Base-by-base conservation (phyloP, 306 rosid species). In the Argentina anserina region DNA sequence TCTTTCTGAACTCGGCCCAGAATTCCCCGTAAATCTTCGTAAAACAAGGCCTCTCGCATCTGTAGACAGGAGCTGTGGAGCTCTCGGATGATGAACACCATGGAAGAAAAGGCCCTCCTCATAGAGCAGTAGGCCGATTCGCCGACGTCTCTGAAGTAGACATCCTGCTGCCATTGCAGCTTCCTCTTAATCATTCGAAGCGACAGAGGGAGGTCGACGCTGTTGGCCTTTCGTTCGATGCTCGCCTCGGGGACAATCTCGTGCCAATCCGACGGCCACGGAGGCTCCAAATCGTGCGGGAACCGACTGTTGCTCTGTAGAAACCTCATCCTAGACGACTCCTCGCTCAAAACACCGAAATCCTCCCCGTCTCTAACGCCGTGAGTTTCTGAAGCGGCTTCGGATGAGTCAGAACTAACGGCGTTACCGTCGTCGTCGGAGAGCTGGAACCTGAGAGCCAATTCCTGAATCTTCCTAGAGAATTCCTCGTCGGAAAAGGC, bases 11-110 rank as follows among this genome's bases (percentile, higher is more conserved):
- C 99, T 0, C 96, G 80, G 18, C 75, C 64, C 10, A 95, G 86
- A 74, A 95, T 79, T 7, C 84, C 94, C 76, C 90, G 96, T 3
- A 95, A 83, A 70, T 95, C 97, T 74, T 90, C 90, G 81, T 70
- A 91, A 64, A 65, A 84, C 1, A 95, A 86, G 46, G 79, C 2
- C 74, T 87, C 99, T 18, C 99, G 83, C 87, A 95, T 87, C 77
- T 90, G 99, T 1, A 95, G 23, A 2, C 88, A 79, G 76, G 78
- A 95, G 75, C 92, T 81, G 4, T 95, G 97, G 25, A 95, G 92
- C 83, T 95, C 99, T 4, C 93, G 81, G 39, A 95, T 84, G 52
- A 95, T 95, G 66, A 95, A 92, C 49, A 95, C 97, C 96, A 95
- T 90, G 0, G 96, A 91, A 17, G 93, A 90, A 69, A 95, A 91